A percentile compares a stretch with the other conserved stretches of the same genome.
These are phyloP conservation scores for Anastatica hierochuntica DNA, from an alignment of 345 rosid species.

Conservation along the genomic window DNA sequence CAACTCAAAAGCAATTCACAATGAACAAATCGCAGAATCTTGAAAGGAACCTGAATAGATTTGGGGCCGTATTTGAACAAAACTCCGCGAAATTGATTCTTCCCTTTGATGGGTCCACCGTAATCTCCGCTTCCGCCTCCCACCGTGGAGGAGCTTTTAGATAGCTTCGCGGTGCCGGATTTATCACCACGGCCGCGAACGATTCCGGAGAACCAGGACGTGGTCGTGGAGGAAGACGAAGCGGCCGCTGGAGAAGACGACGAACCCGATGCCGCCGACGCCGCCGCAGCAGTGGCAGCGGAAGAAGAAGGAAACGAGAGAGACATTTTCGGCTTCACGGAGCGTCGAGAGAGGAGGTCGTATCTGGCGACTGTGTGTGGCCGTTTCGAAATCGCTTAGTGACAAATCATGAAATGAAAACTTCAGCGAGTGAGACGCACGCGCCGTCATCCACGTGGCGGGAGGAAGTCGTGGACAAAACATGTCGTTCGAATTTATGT, in stretches of 20 bases:
- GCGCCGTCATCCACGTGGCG: slow-evolving; percentile 25
- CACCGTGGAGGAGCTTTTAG: slow-evolving; percentile 26
- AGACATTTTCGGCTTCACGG: slow-evolving; percentile 13
- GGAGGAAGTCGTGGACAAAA: slow-evolving; percentile 13
- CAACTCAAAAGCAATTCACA: slow-evolving; percentile 1
- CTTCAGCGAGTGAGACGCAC: background rate
- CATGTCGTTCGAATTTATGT: no score
- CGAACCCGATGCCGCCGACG: slow-evolving; percentile 15
- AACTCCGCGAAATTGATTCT: slow-evolving; percentile 86
- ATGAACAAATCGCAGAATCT: slow-evolving; percentile 12
- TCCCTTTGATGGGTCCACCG: slow-evolving; percentile 61
- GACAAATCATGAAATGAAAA: background rate
- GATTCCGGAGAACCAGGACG: slow-evolving; percentile 67
- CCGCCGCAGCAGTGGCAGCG: slow-evolving; percentile 5
- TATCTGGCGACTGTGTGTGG: slow-evolving; percentile 10
- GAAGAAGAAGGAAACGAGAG: slow-evolving; percentile 26
- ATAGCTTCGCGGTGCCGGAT: slow-evolving; percentile 30
- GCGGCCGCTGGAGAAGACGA: slow-evolving; percentile 15
- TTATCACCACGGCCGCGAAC: slow-evolving; percentile 55
- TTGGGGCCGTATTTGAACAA: slow-evolving; percentile 90
- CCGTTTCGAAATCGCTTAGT: slow-evolving; percentile 16
- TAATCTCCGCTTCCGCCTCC: slow-evolving; percentile 25
- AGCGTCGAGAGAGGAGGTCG: background rate
- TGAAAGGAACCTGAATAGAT: slow-evolving; percentile 53
- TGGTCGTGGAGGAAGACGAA: slow-evolving; percentile 23